Conservation (phyloP, 495 filamentous ascomycete genomes). For the Podospora appendiculata region DNA sequence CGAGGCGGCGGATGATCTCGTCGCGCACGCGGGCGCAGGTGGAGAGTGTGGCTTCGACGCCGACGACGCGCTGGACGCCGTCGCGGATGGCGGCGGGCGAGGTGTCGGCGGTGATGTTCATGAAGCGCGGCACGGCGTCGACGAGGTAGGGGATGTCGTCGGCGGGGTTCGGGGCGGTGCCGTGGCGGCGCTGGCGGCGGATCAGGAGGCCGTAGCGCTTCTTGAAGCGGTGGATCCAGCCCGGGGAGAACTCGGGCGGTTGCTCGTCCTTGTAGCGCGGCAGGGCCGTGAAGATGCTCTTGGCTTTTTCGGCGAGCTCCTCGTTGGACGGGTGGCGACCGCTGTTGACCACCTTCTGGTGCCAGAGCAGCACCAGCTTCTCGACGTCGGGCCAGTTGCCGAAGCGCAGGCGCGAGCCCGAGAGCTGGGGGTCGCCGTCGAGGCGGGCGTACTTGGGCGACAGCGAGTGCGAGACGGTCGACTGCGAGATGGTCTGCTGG, state of each 20-base stretch:
- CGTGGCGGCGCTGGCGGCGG: conserved; percentile 38
- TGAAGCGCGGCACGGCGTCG: conserved; percentile 40
- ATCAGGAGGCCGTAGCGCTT: conserved; percentile 45
- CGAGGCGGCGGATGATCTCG: conserved; percentile 37
- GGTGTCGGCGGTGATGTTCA: conserved; percentile 37
- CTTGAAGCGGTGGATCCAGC: conserved; percentile 50
- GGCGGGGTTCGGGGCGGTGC: conserved; percentile 30
- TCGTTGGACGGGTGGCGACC: conserved; percentile 44
- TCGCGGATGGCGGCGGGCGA: conserved; percentile 41
- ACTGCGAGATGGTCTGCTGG: conserved; percentile 44
- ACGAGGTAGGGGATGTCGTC: conserved; percentile 42
- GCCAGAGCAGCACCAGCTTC: conserved; percentile 46
- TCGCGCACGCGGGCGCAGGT: conserved; percentile 43
- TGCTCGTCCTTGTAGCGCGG: conserved; percentile 43
- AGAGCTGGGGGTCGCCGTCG: conserved; percentile 42
- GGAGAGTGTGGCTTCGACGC: conserved; percentile 36
- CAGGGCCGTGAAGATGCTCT: conserved; percentile 37
- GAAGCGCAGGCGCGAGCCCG: conserved; percentile 43
- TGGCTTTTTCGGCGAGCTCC: conserved; percentile 45
- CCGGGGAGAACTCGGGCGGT: conserved; percentile 43
- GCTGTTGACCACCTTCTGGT: conserved; percentile 33
- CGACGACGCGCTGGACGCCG: conserved; percentile 35
- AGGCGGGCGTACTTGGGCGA: conserved; percentile 47
- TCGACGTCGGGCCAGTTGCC: conserved; percentile 49
- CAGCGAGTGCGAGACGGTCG: conserved; percentile 44